These are phyloP conservation scores for Wickerhamomyces ciferrii DNA, from an alignment of 805 yeast species.

Conservation along the genomic window DNA sequence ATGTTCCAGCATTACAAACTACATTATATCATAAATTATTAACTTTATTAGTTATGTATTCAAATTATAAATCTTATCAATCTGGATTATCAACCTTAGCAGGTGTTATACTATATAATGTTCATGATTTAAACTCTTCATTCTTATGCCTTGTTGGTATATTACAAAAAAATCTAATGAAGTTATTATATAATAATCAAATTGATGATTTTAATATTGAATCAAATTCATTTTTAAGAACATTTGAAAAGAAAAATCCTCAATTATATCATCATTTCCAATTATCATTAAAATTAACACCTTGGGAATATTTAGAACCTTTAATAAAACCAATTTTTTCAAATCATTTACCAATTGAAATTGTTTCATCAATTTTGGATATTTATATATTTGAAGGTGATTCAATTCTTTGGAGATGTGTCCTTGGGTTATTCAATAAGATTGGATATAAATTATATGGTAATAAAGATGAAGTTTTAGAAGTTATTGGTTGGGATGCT, in stretches of 20 bases:
- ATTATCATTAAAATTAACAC: constrained; percentile 30
- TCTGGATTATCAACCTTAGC: constrained; percentile 33
- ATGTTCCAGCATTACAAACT: constrained; percentile 29
- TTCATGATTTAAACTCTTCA: constrained; percentile 29
- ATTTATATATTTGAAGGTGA: constrained; percentile 60
- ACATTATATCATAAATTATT: constrained; percentile 28
- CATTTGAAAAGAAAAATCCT: constrained; percentile 39
- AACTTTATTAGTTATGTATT: constrained; percentile 28
- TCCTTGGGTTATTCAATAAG: constrained; percentile 45
- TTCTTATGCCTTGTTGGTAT: constrained; percentile 35
- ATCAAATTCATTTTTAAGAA: constrained; percentile 40
- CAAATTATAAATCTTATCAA: constrained; percentile 24
- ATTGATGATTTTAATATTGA: constrained; percentile 29
- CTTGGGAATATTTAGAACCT: constrained; percentile 37
- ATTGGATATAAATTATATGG: constrained; percentile 51
- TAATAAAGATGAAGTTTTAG: constrained; percentile 38
- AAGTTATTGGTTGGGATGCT: constrained; percentile 31
- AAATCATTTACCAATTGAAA: constrained; percentile 38
- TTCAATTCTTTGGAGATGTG: constrained; percentile 43
- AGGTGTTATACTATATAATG: constrained; percentile 34
- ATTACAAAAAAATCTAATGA: constrained; percentile 28
- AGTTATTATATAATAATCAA: constrained; percentile 25
- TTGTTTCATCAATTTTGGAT: constrained; percentile 47
- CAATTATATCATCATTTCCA: constrained; percentile 45
- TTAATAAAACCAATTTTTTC: constrained; percentile 42